Evolutionary conservation across 2,329 filamentous ascomycete species (phyloP).

Genomic region (Sporothrix brunneoviolacea): DNA sequence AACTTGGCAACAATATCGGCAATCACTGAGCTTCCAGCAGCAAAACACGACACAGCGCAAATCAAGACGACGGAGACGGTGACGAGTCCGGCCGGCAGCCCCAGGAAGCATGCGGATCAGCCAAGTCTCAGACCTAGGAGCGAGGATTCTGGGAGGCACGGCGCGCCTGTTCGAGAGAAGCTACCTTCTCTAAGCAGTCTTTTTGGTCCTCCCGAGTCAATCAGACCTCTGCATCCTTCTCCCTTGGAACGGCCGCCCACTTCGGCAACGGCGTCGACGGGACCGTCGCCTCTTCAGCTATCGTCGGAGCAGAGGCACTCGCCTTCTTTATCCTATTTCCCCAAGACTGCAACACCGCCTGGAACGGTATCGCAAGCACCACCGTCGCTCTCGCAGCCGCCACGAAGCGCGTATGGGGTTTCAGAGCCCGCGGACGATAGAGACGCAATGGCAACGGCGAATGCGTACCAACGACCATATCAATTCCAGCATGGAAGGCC

Average conservation of each 20-base stretch:
- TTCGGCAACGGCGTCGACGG: constrained; percentile 23
- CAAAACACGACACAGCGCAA: background rate
- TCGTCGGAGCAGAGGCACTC: too few species aligned
- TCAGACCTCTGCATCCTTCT: constrained; percentile 40
- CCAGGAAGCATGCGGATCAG: constrained; percentile 17
- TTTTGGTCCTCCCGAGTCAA: constrained; percentile 42
- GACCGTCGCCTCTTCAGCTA: too few species aligned
- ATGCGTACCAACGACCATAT: background rate
- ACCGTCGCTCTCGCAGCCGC: too few species aligned
- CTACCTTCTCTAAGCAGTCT: constrained; percentile 52
- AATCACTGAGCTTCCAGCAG: too few species aligned
- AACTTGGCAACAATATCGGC: background rate
- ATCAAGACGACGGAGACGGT: background rate
- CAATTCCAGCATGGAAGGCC: background rate
- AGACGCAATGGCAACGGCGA: too few species aligned
- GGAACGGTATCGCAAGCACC: constrained; percentile 10
- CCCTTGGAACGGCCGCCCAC: constrained; percentile 41
- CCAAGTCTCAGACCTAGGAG: too few species aligned
- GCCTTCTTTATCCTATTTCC: constrained; percentile 42
- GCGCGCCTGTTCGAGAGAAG: constrained; percentile 35
- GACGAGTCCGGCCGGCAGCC: constrained; percentile 1
- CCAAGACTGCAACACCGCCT: constrained; percentile 22
- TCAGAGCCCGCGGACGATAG: too few species aligned
- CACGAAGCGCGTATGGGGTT: too few species aligned
- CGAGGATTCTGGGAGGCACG: too few species aligned